phyloP scores from a whole-genome alignment of 495 filamentous ascomycete genomes.

The Penicillium paradoxum region DNA sequence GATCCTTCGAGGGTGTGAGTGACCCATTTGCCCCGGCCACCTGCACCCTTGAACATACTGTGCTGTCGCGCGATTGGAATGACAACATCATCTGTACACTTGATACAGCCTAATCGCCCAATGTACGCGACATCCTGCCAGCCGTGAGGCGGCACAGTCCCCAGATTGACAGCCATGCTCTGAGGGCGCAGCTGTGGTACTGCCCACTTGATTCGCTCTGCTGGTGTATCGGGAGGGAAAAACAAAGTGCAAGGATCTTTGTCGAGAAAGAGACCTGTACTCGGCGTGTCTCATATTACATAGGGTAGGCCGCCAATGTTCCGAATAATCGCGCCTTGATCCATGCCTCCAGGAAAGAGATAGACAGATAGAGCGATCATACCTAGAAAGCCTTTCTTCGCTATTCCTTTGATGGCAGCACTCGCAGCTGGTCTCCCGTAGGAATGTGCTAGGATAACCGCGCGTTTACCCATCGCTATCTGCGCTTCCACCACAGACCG shows the following conservation, averaged over 20 bases:
- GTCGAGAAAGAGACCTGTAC: slow-evolving; percentile 3
- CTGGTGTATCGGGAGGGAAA: slow-evolving; percentile 6
- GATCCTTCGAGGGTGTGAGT: slow-evolving; percentile 10
- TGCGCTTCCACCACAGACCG: slow-evolving; percentile 5
- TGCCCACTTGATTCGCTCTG: slow-evolving; percentile 5
- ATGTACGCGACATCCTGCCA: slow-evolving; percentile 8
- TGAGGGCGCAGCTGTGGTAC: slow-evolving; percentile 9
- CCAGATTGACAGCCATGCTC: slow-evolving; percentile 12
- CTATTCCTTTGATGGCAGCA: slow-evolving; percentile 1
- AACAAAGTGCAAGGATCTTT: slow-evolving; percentile 9
- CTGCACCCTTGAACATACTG: slow-evolving; percentile 6
- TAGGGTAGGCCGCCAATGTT: slow-evolving; percentile 2
- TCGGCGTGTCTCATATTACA: slow-evolving; percentile 4
- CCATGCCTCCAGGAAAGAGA: slow-evolving; percentile 10
- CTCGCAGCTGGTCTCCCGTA: slow-evolving; percentile 7
- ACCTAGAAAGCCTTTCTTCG: slow-evolving; percentile 1
- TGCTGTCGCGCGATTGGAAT: slow-evolving; percentile 6
- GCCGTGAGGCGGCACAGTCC: slow-evolving; percentile 11
- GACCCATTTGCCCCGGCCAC: slow-evolving; percentile 10
- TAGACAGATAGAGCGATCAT: slow-evolving; percentile 6
- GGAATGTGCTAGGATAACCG: slow-evolving; percentile 5
- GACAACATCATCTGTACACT: slow-evolving; percentile 6
- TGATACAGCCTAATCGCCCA: slow-evolving; percentile 11
- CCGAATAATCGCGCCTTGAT: slow-evolving; percentile 11
- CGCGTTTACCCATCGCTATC: slow-evolving; percentile 3